These are phyloP conservation scores for Schizothecium vesticola DNA, from an alignment of 495 filamentous ascomycete species.

Conservation along the genomic window DNA sequence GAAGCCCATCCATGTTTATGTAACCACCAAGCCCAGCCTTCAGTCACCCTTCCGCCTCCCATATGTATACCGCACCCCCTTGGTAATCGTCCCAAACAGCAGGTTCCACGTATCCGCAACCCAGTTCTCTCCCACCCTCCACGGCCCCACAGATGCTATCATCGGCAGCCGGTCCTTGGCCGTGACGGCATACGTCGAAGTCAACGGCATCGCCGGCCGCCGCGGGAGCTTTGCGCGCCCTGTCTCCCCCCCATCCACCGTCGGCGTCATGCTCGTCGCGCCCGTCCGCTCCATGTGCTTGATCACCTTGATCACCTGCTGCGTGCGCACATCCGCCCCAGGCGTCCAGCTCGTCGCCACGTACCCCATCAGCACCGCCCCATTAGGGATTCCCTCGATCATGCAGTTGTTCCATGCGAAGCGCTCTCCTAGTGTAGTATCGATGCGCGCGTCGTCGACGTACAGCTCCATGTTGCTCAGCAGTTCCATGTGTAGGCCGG, in stretches of 20 bases:
- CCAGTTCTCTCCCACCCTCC: constrained; percentile 30
- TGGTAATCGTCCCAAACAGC: constrained; percentile 26
- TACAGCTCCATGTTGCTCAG: constrained; percentile 44
- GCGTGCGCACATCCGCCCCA: constrained; percentile 32
- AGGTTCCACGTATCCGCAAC: constrained; percentile 24
- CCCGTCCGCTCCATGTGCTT: constrained; percentile 33
- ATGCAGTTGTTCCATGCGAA: constrained; percentile 51
- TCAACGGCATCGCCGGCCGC: constrained; percentile 24
- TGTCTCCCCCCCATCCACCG: constrained; percentile 7
- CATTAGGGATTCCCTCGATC: constrained; percentile 36
- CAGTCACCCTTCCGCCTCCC: neutral
- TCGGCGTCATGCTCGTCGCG: constrained; percentile 27
- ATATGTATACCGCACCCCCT: constrained; percentile 27
- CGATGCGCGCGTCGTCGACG: constrained; percentile 51
- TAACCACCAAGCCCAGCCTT: neutral
- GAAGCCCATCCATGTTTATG: no score
- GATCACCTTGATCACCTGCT: constrained; percentile 34
- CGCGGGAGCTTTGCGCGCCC: constrained; percentile 15
- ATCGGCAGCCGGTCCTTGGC: constrained; percentile 26
- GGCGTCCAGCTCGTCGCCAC: constrained; percentile 56
- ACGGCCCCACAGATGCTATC: constrained; percentile 28
- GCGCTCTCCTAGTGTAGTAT: constrained; percentile 48
- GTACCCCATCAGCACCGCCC: constrained; percentile 36
- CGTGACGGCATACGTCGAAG: neutral
- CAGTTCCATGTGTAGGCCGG: constrained; percentile 57